Conservation (phyloP, 441 rosid genomes). For the Capsella rubella region DNA sequence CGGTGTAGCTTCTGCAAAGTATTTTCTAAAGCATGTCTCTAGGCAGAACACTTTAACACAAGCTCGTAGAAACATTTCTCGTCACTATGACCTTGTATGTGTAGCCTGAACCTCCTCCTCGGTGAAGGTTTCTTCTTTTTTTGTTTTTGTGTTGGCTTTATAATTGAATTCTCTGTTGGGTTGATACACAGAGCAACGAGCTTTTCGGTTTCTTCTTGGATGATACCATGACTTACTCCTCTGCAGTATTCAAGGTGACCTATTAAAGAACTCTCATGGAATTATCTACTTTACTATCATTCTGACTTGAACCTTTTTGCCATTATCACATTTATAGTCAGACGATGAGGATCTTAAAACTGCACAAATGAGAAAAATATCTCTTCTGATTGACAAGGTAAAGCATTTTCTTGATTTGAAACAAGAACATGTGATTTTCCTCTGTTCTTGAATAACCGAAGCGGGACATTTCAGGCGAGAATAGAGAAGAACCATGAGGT, state of each 20-base stretch:
- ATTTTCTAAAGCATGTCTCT: slow-evolving; percentile 69
- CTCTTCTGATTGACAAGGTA: slow-evolving; percentile 78
- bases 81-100: slow-evolving; percentile 88
- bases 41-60: slow-evolving; percentile 85
- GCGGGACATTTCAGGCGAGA: slow-evolving; percentile 57
- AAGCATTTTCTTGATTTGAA: slow-evolving; percentile 29
- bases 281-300: not conserved
- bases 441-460: not conserved
- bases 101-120: not conserved
- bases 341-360: slow-evolving; percentile 64
- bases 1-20: slow-evolving; percentile 69
- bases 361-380: slow-evolving; percentile 80
- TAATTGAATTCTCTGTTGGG: not conserved
- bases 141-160: not conserved
- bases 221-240: slow-evolving; percentile 92
- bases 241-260: slow-evolving; percentile 77
- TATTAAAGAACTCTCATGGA: not conserved
- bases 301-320: slow-evolving; percentile 2
- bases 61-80: slow-evolving; percentile 93
- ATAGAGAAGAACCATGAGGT: slow-evolving; percentile 65
- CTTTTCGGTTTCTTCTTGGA: slow-evolving; percentile 84
- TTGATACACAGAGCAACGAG: slow-evolving; percentile 67
- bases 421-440: not conserved
- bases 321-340: slow-evolving; percentile 42
- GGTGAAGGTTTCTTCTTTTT: not conserved